Conservation (phyloP, 805 yeast species). For the Starmerella sp. region DNA sequence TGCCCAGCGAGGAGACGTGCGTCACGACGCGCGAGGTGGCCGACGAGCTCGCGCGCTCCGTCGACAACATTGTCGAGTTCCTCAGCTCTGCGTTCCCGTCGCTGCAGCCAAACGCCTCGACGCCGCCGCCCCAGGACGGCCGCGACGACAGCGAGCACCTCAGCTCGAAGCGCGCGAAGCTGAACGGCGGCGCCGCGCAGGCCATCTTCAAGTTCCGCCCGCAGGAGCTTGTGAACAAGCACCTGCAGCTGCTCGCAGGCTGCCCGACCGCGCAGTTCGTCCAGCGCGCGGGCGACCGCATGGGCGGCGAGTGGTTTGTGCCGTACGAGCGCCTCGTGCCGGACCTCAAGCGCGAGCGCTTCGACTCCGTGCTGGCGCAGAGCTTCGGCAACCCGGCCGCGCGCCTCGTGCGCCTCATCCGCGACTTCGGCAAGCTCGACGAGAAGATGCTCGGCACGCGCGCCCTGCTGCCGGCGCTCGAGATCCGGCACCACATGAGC, state of each 20-base stretch:
- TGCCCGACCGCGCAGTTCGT: constrained; percentile 48
- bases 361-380: constrained; percentile 29
- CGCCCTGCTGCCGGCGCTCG: constrained; percentile 67
- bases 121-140: background rate
- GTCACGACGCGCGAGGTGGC: constrained; percentile 20
- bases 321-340: constrained; percentile 27
- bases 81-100: constrained; percentile 14
- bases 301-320: constrained; percentile 35
- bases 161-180: constrained; percentile 15
- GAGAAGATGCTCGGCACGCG: constrained; percentile 70
- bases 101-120: background rate
- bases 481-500: constrained; percentile 60
- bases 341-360: constrained; percentile 25
- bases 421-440: constrained; percentile 59
- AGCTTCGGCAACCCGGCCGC: constrained; percentile 42
- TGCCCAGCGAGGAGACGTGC: constrained; percentile 21
- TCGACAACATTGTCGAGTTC: constrained; percentile 3
- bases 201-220: constrained; percentile 5
- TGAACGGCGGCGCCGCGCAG: constrained; percentile 24
- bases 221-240: constrained; percentile 40
- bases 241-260: constrained; percentile 53
- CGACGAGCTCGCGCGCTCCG: constrained; percentile 1
- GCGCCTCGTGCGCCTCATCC: constrained; percentile 66
- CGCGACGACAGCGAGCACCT: constrained; percentile 1
- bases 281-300: constrained; percentile 43